These are phyloP conservation scores for Fusarium mexicanum DNA, from an alignment of 2,329 filamentous ascomycete species.

Conservation along the genomic window DNA sequence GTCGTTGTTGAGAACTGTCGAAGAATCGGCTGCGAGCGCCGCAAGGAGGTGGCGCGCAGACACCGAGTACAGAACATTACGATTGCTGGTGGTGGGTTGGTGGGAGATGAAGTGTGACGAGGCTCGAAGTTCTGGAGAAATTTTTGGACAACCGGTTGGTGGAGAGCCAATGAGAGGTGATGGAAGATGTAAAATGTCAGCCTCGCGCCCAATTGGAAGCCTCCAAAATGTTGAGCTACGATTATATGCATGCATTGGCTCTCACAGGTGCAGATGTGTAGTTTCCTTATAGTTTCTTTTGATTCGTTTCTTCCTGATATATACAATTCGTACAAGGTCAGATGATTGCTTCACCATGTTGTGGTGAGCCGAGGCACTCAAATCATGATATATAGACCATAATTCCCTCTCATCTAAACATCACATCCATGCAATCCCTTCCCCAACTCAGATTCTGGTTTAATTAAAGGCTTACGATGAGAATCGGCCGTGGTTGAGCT, in stretches of 20 bases:
- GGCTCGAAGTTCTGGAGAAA: conserved; percentile 42
- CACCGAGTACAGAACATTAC: conserved; percentile 59
- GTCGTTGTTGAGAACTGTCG: conserved; percentile 55
- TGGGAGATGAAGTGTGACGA: conserved; percentile 41
- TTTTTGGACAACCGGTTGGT: conserved; percentile 42
- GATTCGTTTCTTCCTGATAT: conserved; percentile 46
- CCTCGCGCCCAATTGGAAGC: conserved; percentile 36
- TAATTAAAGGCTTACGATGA: conserved; percentile 38
- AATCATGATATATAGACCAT: conserved; percentile 32
- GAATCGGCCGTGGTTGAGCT: conserved; percentile 50
- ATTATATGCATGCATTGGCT: background rate
- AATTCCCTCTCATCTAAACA: conserved; percentile 37
- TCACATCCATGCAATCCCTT: conserved; percentile 15
- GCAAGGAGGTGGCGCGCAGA: conserved; percentile 55
- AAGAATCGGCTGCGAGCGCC: conserved; percentile 44
- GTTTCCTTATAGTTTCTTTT: conserved; percentile 26
- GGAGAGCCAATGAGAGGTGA: conserved; percentile 41
- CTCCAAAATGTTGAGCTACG: background rate
- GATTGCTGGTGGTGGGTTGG: conserved; percentile 33
- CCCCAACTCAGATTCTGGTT: background rate
- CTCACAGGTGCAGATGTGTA: background rate
- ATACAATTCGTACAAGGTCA: conserved; percentile 48
- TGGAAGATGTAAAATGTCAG: conserved; percentile 40
- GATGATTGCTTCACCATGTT: conserved; percentile 32
- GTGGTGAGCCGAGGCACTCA: conserved; percentile 28